Evolutionary conservation across 257 asterid species (phyloP), one percentile per base, ranked within the genome.

Genomic region (Fraxinus pennsylvanica): DNA sequence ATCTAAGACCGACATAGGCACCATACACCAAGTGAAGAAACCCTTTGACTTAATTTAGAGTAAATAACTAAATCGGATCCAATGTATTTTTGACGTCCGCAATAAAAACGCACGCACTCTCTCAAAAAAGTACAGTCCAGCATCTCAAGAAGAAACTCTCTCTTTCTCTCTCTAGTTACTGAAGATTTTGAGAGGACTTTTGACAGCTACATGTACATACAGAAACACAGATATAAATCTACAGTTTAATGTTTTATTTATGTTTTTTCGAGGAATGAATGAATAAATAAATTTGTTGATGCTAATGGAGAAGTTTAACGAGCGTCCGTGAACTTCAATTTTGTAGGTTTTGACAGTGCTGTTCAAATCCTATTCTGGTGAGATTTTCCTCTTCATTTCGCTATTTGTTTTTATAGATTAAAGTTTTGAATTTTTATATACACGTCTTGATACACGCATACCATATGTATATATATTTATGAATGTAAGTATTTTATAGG

Each of bases 21-120:
- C 7, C 59, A 2, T 29, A 54, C 33, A 12, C 39, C 54, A 9
- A 76, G 83, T 36, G 84, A 27, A 71, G 75, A 78, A 78, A 85
- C 76, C 82, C 83, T 83, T 86, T 86, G 93, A 86, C 87, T 85
- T 81, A 45, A 21, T 78, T 63, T 74, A 80, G 80, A 82, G 71
- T 77, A 61, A 81, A 81, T 74, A 74, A 84, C 84, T 82, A 81
- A 89, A 91, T 88, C 87, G 80, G 82, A 85, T 86, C 79, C 79
- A 88, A 88, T 88, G 68, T 74, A 74, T 41, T 19, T 87, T 91
- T 91, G 94, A 88, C 91, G 92, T 91, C 96, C 94, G 94, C 85
- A 78, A 84, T 83, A 84, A 84, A 85, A 80, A 68, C 85, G 50
- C 82, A 77, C 84, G 54, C 82, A 59, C 79, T 39, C 25, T 29